Evolutionary conservation across 805 yeast species (phyloP).

Genomic region (Suhomyces canberraensis): DNA sequence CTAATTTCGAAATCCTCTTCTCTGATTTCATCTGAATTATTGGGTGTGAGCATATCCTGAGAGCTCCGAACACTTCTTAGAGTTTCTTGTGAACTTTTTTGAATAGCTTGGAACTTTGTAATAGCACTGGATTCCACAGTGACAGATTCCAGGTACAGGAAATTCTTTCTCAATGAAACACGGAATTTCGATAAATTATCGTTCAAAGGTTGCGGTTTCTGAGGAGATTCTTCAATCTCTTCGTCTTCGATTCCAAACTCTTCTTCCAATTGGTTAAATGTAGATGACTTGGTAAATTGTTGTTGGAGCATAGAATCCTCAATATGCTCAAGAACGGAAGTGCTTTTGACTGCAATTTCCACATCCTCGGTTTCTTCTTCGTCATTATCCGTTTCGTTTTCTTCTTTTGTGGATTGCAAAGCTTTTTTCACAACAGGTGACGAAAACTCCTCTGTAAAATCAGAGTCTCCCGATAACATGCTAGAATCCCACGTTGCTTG

Average conservation of each 20-base stretch:
- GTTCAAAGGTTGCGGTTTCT: conserved; percentile 14
- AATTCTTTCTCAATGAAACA: conserved; percentile 18
- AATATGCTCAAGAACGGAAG: background rate
- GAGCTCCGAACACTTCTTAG: background rate
- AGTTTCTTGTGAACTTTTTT: conserved; percentile 1
- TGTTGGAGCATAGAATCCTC: conserved; percentile 7
- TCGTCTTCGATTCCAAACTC: conserved; percentile 17
- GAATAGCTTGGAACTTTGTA: background rate
- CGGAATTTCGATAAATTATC: conserved; percentile 8
- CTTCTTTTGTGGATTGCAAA: conserved; percentile 2
- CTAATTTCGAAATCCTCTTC: conserved; percentile 8
- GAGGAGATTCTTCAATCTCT: conserved; percentile 42
- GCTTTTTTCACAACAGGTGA: conserved; percentile 17
- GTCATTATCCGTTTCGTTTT: conserved; percentile 3
- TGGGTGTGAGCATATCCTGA: conserved; percentile 1
- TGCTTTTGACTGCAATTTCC: background rate
- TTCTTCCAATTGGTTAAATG: background rate
- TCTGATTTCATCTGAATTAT: conserved; percentile 2
- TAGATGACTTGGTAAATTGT: background rate
- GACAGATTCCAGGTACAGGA: conserved; percentile 13
- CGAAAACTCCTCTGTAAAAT: conserved; percentile 28
- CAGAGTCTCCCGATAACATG: conserved; percentile 27
- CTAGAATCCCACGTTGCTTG: conserved; percentile 12
- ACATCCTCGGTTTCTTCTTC: background rate
- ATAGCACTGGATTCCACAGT: background rate